phyloP scores from a whole-genome alignment of 2,329 filamentous ascomycete genomes.

The Trichophyton schoenleinii region DNA sequence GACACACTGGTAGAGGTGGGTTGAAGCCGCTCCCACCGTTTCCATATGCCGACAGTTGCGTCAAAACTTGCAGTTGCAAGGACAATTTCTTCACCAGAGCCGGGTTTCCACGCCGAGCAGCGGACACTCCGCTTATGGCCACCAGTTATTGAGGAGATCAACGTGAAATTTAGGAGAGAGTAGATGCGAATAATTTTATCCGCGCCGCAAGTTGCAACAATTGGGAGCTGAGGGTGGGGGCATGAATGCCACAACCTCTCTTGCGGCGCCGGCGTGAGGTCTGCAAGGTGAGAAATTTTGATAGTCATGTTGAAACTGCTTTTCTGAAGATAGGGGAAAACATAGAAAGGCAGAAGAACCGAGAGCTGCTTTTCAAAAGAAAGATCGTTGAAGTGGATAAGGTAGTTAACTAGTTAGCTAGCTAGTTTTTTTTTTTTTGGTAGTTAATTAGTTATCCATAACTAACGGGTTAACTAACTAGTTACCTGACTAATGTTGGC shows the following conservation, averaged over 20 bases:
- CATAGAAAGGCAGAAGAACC: too few species aligned
- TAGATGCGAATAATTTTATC: conserved; percentile 82
- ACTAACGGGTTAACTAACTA: too few species aligned
- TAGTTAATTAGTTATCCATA: too few species aligned
- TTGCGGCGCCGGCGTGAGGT: conserved; percentile 40
- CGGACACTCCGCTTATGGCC: conserved; percentile 89
- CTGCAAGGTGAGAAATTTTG: conserved; percentile 30
- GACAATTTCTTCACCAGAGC: conserved; percentile 53
- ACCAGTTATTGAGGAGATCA: conserved; percentile 67
- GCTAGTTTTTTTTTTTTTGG: too few species aligned
- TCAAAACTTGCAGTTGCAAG: conserved; percentile 92
- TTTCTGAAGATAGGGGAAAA: too few species aligned
- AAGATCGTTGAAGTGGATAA: too few species aligned
- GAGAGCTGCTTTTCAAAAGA: too few species aligned
- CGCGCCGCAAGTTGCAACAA: conserved; percentile 77
- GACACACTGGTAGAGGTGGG: conserved; percentile 11
- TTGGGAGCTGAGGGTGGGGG: conserved; percentile 74
- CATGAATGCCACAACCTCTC: conserved; percentile 71
- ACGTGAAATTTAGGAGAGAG: conserved; percentile 66
- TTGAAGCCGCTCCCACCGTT: conserved; percentile 43
- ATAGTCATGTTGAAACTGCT: too few species aligned
- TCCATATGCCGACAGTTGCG: conserved; percentile 77
- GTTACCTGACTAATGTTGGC: too few species aligned
- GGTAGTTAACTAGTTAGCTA: too few species aligned
- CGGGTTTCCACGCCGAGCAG: conserved; percentile 75